A percentile compares a stretch with the other conserved stretches of the same genome.
phyloP scores from a whole-genome alignment of 179 eudicot species.

The Silene noctiflora region DNA sequence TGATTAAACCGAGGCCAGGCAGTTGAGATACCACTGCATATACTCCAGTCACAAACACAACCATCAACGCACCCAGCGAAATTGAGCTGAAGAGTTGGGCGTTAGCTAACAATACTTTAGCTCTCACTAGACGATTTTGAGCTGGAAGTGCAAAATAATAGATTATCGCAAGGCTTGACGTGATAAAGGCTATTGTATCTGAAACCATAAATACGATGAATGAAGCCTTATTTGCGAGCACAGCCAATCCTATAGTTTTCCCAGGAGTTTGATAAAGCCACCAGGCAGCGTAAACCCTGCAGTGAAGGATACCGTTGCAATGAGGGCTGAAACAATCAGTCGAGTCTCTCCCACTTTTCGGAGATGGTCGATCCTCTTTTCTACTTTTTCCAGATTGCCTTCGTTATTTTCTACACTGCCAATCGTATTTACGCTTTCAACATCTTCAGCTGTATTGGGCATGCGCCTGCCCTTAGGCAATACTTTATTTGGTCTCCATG shows the following conservation, averaged over 20 bases:
- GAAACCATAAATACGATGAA: constrained; percentile 7
- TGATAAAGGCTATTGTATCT: constrained; percentile 13
- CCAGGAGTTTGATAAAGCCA: constrained; percentile 13
- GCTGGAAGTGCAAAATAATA: not conserved
- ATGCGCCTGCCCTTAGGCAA: too few relatives aligned
- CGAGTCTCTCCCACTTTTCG: not conserved
- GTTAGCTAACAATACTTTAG: too few relatives aligned
- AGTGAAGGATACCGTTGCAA: constrained; percentile 23
- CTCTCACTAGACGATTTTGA: too few relatives aligned
- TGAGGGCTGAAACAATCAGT: constrained; percentile 17
- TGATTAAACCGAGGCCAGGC: not conserved
- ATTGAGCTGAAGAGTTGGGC: not conserved
- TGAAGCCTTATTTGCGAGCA: not conserved
- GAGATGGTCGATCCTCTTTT: too few relatives aligned
- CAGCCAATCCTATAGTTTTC: constrained; percentile 12
- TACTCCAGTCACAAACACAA: constrained; percentile 15
- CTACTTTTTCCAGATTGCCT: too few relatives aligned
- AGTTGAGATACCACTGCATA: not conserved
- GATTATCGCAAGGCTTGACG: constrained; percentile 3
- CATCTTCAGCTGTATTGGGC: too few relatives aligned
- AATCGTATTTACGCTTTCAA: too few relatives aligned
- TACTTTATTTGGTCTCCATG: too few relatives aligned
- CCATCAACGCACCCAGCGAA: constrained; percentile 10
- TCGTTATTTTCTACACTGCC: too few relatives aligned
- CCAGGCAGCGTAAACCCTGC: constrained; percentile 25